Evolutionary conservation across 805 yeast genomes (phyloP).

Genomic region (Myxozyma neotropica): DNA sequence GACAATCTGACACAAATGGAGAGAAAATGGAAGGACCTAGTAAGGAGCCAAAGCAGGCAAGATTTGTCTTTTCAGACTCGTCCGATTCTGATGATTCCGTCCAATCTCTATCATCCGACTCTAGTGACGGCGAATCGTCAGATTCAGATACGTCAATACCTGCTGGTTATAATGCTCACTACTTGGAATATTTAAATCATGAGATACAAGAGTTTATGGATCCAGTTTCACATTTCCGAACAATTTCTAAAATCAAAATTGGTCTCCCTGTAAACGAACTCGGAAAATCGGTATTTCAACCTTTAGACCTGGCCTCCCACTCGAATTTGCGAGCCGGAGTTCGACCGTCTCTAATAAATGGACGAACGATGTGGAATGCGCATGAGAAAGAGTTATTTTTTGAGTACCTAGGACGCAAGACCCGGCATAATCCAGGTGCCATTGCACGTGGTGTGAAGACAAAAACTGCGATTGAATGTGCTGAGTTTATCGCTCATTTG

Average conservation of each 20-base stretch:
- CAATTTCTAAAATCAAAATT: not conserved
- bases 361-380: conserved; percentile 22
- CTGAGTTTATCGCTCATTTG: conserved; percentile 21
- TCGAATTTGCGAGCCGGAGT: not conserved
- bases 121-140: not conserved
- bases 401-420: conserved; percentile 17
- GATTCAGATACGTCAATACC: not conserved
- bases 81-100: not conserved
- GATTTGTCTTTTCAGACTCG: not conserved
- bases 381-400: conserved; percentile 30
- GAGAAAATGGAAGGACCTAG: not conserved
- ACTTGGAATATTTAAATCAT: conserved; percentile 18
- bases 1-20: not conserved
- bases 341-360: conserved; percentile 10
- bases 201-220: conserved; percentile 25
- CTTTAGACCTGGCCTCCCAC: not conserved
- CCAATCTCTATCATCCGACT: not conserved
- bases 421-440: conserved; percentile 29
- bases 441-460: conserved; percentile 23
- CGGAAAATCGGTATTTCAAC: not conserved
- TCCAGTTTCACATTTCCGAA: conserved; percentile 9
- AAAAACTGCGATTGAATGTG: conserved; percentile 25
- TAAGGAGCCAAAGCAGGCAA: not conserved
- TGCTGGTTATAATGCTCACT: conserved; percentile 12
- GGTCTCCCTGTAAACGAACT: not conserved